These are phyloP conservation scores for Pseudotsuga menziesii DNA, from an alignment of 75 land plant species.

Conservation along the genomic window DNA sequence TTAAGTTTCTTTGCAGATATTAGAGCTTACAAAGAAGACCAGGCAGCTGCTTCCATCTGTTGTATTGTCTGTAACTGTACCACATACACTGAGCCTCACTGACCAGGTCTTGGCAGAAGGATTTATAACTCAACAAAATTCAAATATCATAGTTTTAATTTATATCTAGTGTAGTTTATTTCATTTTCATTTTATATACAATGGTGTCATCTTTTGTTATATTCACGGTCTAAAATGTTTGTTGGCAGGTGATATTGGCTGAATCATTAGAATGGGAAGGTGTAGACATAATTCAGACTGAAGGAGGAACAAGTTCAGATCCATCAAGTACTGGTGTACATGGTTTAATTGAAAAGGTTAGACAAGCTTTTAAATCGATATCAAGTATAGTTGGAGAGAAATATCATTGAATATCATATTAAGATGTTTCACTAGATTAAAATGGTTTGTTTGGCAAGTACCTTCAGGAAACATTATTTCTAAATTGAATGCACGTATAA, in stretches of 20 bases:
- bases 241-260: slow-evolving; percentile 69
- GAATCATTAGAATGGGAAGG: slow-evolving; percentile 78
- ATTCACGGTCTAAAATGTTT: not conserved
- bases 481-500: too few species aligned
- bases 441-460: not conserved
- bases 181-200: not conserved
- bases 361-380: not conserved
- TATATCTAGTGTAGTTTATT: not conserved
- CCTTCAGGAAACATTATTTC: not conserved
- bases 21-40: slow-evolving; percentile 70
- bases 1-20: slow-evolving; percentile 40
- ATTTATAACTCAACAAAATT: not conserved
- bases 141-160: not conserved
- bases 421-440: not conserved
- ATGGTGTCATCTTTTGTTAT: not conserved
- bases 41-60: slow-evolving; percentile 63
- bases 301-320: slow-evolving; percentile 82
- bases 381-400: too few species aligned
- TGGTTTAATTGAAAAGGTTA: slow-evolving; percentile 96
- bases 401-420: too few species aligned
- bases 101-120: slow-evolving; percentile 61
- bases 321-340: slow-evolving; percentile 83
- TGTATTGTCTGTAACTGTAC: slow-evolving; percentile 85
- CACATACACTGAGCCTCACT: slow-evolving; percentile 81
- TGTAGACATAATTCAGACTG: slow-evolving; percentile 94